A percentile compares a stretch with the other conserved stretches of the same genome.
Conservation (phyloP, 164 flowering plant species). For the Santalum album region DNA sequence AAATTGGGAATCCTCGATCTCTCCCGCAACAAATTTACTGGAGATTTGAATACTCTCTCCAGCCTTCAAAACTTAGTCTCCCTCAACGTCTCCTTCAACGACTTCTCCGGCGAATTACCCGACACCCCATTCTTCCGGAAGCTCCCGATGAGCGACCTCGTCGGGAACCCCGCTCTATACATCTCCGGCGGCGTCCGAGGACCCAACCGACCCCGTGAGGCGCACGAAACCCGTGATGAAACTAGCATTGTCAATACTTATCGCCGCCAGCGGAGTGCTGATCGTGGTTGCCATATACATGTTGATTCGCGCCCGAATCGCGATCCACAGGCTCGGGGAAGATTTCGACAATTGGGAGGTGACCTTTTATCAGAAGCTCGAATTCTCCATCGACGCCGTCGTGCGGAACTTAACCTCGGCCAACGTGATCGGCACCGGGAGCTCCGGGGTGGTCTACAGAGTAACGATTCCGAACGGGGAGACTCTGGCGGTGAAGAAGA, state of each 20-base stretch:
- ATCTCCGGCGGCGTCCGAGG: constrained; percentile 30
- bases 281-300: constrained; percentile 53
- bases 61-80: constrained; percentile 73
- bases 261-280: constrained; percentile 55
- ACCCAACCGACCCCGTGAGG: constrained; percentile 20
- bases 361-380: constrained; percentile 82
- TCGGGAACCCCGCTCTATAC: constrained; percentile 58
- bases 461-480: constrained; percentile 53
- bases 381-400: constrained; percentile 64
- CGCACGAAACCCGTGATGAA: constrained; percentile 38
- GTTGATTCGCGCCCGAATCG: constrained; percentile 38
- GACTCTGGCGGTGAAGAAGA: constrained; percentile 81
- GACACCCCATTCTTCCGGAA: constrained; percentile 69
- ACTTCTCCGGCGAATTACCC: constrained; percentile 82
- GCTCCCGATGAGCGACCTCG: constrained; percentile 59
- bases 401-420: constrained; percentile 47
- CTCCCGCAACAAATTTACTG: constrained; percentile 70
- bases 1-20: constrained; percentile 73
- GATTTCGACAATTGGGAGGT: constrained; percentile 60
- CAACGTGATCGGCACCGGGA: constrained; percentile 83
- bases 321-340: constrained; percentile 8
- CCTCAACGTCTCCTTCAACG: constrained; percentile 78
- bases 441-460: constrained; percentile 92
- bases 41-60: constrained; percentile 44
- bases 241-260: constrained; percentile 56